These are phyloP conservation scores for Colletotrichum sp. DNA, from an alignment of 2,329 filamentous ascomycete species.

Conservation along the genomic window DNA sequence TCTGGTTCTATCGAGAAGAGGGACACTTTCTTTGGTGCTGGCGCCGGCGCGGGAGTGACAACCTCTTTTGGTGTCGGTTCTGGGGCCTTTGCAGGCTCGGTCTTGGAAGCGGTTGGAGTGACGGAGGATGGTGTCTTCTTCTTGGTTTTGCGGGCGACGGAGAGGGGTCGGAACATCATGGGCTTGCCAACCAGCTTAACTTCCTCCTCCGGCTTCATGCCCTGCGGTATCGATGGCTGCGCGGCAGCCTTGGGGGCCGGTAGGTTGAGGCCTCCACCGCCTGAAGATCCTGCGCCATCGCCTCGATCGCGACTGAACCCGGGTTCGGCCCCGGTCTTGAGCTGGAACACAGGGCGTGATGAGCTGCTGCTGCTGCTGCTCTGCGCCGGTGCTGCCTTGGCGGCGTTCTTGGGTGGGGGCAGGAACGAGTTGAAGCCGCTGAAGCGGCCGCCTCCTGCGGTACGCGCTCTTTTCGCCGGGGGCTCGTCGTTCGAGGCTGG, in stretches of 20 bases:
- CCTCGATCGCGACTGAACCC: slow-evolving; percentile 79
- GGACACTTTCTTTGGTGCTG: slow-evolving; percentile 60
- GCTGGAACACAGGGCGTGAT: slow-evolving; percentile 49
- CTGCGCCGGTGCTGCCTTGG: slow-evolving; percentile 36
- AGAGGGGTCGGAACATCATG: slow-evolving; percentile 88
- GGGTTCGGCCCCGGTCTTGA: slow-evolving; percentile 85
- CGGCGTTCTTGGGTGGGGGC: slow-evolving; percentile 76
- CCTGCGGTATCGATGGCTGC: slow-evolving; percentile 56
- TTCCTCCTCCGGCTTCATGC: slow-evolving; percentile 65
- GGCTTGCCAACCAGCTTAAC: slow-evolving; percentile 78
- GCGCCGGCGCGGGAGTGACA: slow-evolving; percentile 26
- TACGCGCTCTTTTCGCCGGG: slow-evolving; percentile 74
- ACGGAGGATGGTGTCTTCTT: slow-evolving; percentile 59
- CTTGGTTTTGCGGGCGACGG: slow-evolving; percentile 76
- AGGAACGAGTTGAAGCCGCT: slow-evolving; percentile 86
- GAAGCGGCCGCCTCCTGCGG: slow-evolving; percentile 62
- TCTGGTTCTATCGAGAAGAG: slow-evolving; percentile 69
- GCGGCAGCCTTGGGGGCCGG: slow-evolving; percentile 45
- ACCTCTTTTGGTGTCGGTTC: background rate
- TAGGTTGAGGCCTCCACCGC: slow-evolving; percentile 34
- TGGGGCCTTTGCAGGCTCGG: slow-evolving; percentile 11
- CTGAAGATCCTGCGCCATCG: slow-evolving; percentile 37
- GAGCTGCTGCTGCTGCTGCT: slow-evolving; percentile 28
- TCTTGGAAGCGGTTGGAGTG: slow-evolving; percentile 15
- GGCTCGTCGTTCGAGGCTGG: slow-evolving; percentile 53